These are phyloP conservation scores for Thamnidium elegans DNA, from an alignment of 192 early-diverging fungal species.

Conservation along the genomic window DNA sequence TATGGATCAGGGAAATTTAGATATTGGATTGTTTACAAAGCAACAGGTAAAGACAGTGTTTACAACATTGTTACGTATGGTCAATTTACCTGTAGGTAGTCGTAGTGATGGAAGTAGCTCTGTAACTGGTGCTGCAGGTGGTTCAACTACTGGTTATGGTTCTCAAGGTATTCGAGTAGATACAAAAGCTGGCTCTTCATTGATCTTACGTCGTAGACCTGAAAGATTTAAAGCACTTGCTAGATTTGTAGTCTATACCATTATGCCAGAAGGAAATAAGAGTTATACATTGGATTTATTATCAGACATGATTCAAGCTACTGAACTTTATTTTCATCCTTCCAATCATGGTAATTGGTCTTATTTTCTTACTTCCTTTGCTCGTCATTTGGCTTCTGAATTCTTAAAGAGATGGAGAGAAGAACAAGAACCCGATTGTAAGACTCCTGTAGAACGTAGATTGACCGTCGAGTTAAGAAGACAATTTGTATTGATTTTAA, in stretches of 20 bases:
- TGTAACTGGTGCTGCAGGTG: constrained; percentile 48
- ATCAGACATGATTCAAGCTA: constrained; percentile 79
- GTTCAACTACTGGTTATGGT: constrained; percentile 37
- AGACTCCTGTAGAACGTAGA: constrained; percentile 55
- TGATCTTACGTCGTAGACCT: constrained; percentile 32
- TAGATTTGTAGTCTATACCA: constrained; percentile 77
- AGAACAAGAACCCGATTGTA: constrained; percentile 58
- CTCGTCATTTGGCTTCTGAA: constrained; percentile 61
- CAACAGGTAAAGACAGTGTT: constrained; percentile 61
- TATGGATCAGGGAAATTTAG: constrained; percentile 34
- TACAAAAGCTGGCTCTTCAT: constrained; percentile 33
- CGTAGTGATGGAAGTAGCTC: constrained; percentile 38
- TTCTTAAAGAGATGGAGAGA: constrained; percentile 65
- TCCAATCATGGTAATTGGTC: constrained; percentile 92
- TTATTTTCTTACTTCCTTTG: constrained; percentile 63
- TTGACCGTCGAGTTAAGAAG: constrained; percentile 53
- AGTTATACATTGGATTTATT: constrained; percentile 52
- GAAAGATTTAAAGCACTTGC: constrained; percentile 66
- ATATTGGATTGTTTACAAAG: constrained; percentile 55
- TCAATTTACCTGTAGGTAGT: constrained; percentile 57
- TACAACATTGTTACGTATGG: constrained; percentile 42
- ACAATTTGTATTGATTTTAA: constrained; percentile 65
- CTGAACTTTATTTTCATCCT: constrained; percentile 88
- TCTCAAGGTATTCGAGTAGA: constrained; percentile 39
- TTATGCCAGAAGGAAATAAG: constrained; percentile 43